Base-by-base conservation (phyloP, 2,329 filamentous ascomycete genomes). In the Botrytis galanthina region DNA sequence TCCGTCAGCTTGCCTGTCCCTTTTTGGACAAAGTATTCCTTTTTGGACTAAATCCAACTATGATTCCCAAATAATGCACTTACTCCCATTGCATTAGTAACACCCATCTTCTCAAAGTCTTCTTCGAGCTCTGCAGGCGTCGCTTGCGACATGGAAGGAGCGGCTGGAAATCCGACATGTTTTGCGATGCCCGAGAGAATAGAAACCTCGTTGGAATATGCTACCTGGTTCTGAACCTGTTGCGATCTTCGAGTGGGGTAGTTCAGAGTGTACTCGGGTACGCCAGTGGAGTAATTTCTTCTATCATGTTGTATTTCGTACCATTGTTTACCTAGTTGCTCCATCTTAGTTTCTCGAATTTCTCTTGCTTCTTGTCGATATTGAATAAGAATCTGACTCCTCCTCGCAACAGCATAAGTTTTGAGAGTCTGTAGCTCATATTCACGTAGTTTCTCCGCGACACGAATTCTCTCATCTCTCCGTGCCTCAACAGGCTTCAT, bases 181-280 rank as follows among this genome's bases (percentile, higher is more conserved):
- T 98, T 98, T 51, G 95, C 95, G 70, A 98, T 87, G 54, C 95
- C 95, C 9, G 95, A 91, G 73, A 99, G 85, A 42, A 98, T 90
- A 0, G 95, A 97, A 7, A 99, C 95, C 81, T 99, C 96, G 77
- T 92, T 93, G 81, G 97, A 98, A 84, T 98, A 98, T 64, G 95
- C 92, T 68, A 94, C 88, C 78, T 97, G 95, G 75, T 98, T 93
- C 75, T 90, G 87, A 74, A 97, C 88, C 79, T 95, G 93, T 79
- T 95, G 91, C 42, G 91, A 88, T 75, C 91, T 89, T 76, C 91
- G 91, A 69, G 91, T 89, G 12, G 94, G 93, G 80, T 97, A 97
- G 71, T 92, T 89, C 77, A 97, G 89, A 73, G 92, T 91, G 80
- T 93, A 97, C 78, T 96, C 93, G 59, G 93, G 90, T 76, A 95